Percentiles rank a stretch among this genome's conserved stretches.
These are phyloP conservation scores for Filosporella fistucella DNA, from an alignment of 495 filamentous ascomycete genomes.

Conservation along the genomic window DNA sequence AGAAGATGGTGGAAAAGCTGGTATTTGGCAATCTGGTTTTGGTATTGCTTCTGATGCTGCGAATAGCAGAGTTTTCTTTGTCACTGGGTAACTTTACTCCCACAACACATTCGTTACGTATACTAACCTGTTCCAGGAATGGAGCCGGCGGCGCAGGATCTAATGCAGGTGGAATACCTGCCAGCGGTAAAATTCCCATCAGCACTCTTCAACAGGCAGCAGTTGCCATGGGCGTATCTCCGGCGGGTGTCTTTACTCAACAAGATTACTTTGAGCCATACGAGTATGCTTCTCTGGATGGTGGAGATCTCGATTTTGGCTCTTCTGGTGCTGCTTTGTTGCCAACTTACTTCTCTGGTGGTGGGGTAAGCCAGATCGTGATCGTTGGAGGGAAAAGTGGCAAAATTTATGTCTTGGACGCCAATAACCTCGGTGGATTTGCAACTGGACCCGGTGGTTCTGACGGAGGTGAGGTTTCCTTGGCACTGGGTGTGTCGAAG, in stretches of 20 bases:
- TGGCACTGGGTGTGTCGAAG: neutral
- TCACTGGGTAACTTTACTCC: slow-evolving; percentile 27
- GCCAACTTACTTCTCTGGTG: slow-evolving; percentile 30
- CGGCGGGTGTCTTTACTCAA: slow-evolving; percentile 26
- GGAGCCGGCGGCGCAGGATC: slow-evolving; percentile 20
- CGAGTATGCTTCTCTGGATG: slow-evolving; percentile 32
- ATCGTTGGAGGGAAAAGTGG: slow-evolving; percentile 38
- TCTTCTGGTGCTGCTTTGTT: slow-evolving; percentile 33
- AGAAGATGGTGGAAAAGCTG: slow-evolving; percentile 31
- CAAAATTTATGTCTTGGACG: slow-evolving; percentile 40
- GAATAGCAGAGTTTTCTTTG: slow-evolving; percentile 31
- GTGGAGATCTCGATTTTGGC: slow-evolving; percentile 34
- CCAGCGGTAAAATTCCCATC: slow-evolving; percentile 28
- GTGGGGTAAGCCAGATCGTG: slow-evolving; percentile 30
- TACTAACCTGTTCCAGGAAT: slow-evolving; percentile 20
- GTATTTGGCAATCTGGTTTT: slow-evolving; percentile 40
- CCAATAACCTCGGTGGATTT: slow-evolving; percentile 36
- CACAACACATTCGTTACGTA: slow-evolving; percentile 12
- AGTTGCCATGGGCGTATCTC: slow-evolving; percentile 27
- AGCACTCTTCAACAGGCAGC: slow-evolving; percentile 32
- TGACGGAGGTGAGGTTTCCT: slow-evolving; percentile 3
- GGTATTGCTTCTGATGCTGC: slow-evolving; percentile 30
- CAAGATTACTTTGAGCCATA: slow-evolving; percentile 38
- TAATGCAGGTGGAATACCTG: slow-evolving; percentile 22
- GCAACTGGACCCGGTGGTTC: slow-evolving; percentile 31